Percentiles rank a stretch among this genome's conserved stretches.
Evolutionary conservation across 768 basidiomycete species (phyloP).

Genomic region (Collybia sp.): DNA sequence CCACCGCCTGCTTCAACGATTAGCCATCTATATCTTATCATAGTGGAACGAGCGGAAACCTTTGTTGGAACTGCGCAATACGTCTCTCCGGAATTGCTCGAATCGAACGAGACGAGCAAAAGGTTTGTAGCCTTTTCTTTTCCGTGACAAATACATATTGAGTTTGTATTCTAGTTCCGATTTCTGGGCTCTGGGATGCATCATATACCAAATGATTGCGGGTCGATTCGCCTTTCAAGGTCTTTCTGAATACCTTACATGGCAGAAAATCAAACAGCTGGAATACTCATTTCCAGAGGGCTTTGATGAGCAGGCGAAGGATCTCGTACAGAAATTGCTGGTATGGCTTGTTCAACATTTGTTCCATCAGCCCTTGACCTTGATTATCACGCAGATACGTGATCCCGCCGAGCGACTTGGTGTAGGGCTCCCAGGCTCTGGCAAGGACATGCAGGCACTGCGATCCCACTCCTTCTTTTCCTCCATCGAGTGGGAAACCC

Average conservation of each 20-base stretch:
- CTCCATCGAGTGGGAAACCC: conserved; percentile 50
- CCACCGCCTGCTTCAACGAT: conserved; percentile 18
- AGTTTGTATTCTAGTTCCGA: conserved; percentile 60
- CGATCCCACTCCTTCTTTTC: conserved; percentile 61
- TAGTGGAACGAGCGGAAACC: conserved; percentile 50
- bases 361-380: neutral
- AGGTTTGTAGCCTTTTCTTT: conserved; percentile 41
- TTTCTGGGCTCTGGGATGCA: conserved; percentile 93
- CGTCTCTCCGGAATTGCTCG: conserved; percentile 81
- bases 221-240: conserved; percentile 92
- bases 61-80: conserved; percentile 93
- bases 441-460: conserved; percentile 41
- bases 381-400: conserved; percentile 33
- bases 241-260: conserved; percentile 88
- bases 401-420: conserved; percentile 62
- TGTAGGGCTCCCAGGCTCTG: conserved; percentile 35
- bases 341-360: conserved; percentile 30
- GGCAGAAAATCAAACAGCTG: conserved; percentile 87
- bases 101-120: conserved; percentile 66
- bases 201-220: conserved; percentile 89
- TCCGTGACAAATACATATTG: conserved; percentile 4
- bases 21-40: conserved; percentile 19
- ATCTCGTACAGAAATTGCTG: conserved; percentile 73
- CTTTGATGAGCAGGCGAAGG: conserved; percentile 78
- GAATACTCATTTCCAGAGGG: conserved; percentile 86